A percentile compares a stretch with the other conserved stretches of the same genome.
Conservation (phyloP, 2,329 filamentous ascomycete species). For the Phialophora verrucosa region DNA sequence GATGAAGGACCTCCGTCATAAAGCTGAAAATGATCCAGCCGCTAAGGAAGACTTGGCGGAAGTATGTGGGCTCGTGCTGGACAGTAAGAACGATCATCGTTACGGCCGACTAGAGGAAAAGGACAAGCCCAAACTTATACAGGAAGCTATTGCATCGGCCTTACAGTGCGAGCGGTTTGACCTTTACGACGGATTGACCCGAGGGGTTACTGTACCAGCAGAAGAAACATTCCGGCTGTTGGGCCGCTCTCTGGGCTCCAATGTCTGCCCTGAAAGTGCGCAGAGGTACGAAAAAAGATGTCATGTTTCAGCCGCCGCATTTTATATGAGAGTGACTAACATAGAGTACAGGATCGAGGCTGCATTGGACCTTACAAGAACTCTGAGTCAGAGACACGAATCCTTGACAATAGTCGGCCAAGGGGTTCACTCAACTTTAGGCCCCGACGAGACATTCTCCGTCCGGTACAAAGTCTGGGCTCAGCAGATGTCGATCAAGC, state of each 20-base stretch:
- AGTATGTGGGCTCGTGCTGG: not conserved
- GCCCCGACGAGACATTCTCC: not conserved
- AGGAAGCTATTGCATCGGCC: not conserved
- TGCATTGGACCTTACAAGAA: not conserved
- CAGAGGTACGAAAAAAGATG: not conserved
- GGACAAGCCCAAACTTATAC: not conserved
- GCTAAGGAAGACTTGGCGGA: not conserved
- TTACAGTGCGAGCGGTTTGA: conserved; percentile 5
- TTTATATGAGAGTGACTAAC: not conserved
- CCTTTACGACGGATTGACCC: not conserved
- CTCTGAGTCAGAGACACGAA: conserved; percentile 3
- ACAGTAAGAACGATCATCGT: not conserved
- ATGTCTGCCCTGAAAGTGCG: not conserved
- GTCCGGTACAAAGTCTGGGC: not conserved
- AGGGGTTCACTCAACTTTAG: not conserved
- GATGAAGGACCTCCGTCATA: conserved; percentile 7
- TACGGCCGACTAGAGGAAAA: not conserved
- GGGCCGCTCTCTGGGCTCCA: not conserved
- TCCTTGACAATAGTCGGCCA: conserved; percentile 5
- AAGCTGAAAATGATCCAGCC: not conserved
- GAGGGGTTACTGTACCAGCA: not conserved
- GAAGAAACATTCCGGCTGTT: not conserved
- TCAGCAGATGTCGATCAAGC: conserved; percentile 3
- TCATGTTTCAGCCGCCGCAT: not conserved
- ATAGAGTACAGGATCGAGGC: not conserved